Evolutionary conservation across 805 yeast species (phyloP).

Genomic region (Isabelozyma heimii): DNA sequence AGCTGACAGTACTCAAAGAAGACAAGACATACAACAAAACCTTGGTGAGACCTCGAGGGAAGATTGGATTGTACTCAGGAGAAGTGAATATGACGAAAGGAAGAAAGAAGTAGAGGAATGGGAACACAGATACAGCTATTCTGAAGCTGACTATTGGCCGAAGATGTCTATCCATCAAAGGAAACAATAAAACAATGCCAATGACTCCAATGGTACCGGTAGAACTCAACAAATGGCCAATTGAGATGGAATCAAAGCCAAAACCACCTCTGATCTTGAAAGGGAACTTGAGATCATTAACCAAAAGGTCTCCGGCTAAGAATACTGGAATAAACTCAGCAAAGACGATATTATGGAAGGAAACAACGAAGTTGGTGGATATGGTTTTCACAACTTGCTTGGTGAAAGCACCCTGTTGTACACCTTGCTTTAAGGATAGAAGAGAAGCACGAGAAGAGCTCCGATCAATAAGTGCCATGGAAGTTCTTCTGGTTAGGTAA

Average conservation of each 20-base stretch:
- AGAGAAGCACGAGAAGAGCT: constrained; percentile 2
- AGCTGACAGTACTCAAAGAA: not conserved
- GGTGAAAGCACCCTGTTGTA: constrained; percentile 22
- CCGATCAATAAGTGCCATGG: constrained; percentile 2
- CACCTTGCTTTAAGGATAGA: constrained; percentile 10
- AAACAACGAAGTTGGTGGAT: constrained; percentile 36
- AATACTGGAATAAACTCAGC: constrained; percentile 57
- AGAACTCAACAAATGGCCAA: constrained; percentile 49
- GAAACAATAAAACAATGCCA: constrained; percentile 49
- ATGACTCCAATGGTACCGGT: constrained; percentile 55
- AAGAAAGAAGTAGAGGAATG: constrained; percentile 41
- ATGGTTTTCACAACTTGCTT: constrained; percentile 28
- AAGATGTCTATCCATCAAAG: constrained; percentile 47
- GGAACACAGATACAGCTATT: constrained; percentile 37
- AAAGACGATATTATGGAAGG: constrained; percentile 49
- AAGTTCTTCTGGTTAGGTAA: not conserved
- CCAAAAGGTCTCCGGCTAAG: constrained; percentile 34
- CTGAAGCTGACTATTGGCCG: constrained; percentile 46
- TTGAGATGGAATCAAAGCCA: constrained; percentile 43
- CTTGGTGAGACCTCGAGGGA: constrained; percentile 17
- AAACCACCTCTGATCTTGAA: constrained; percentile 51
- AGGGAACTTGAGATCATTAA: constrained; percentile 42
- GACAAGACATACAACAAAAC: constrained; percentile 21
- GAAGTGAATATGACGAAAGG: constrained; percentile 50
- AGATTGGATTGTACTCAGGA: constrained; percentile 26